Conservation (phyloP, 768 basidiomycete genomes). For the Kwoniella heveanensis region DNA sequence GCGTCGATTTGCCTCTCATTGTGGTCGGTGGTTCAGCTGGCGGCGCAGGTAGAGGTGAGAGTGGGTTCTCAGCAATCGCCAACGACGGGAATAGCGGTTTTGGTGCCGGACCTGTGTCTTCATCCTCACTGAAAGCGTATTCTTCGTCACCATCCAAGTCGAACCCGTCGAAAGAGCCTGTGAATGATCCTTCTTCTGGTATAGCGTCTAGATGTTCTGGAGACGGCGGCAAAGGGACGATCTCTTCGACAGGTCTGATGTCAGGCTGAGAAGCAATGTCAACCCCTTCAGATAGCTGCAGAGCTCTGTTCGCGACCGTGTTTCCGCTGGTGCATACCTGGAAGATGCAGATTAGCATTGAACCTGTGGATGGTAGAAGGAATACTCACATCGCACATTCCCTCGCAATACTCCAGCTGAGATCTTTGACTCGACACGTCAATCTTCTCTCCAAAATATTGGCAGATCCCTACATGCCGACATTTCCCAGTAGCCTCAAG, state of each 20-base stretch:
- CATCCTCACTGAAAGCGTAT: background rate
- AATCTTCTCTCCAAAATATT: constrained; percentile 56
- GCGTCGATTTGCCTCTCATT: background rate
- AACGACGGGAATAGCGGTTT: background rate
- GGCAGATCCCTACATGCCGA: constrained; percentile 55
- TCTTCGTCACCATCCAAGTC: background rate
- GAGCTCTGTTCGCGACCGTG: constrained; percentile 22
- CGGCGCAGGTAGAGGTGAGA: background rate
- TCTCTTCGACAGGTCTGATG: background rate
- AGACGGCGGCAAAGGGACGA: constrained; percentile 1
- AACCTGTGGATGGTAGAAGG: background rate
- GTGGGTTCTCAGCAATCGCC: background rate
- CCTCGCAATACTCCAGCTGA: constrained; percentile 48
- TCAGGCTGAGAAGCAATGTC: constrained; percentile 23
- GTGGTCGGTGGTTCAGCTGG: background rate
- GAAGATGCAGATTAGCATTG: too few relatives aligned
- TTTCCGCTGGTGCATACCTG: constrained; percentile 39
- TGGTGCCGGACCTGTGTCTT: background rate
- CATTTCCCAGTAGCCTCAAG: constrained; percentile 48
- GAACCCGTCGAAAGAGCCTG: constrained; percentile 4
- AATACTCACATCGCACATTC: constrained; percentile 57
- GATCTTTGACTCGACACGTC: constrained; percentile 41
- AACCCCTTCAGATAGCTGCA: constrained; percentile 15
- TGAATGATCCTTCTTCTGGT: constrained; percentile 8
- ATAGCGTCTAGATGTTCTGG: constrained; percentile 3